Conservation (phyloP, 306 rosid genomes). For the Glycine latifolia region DNA sequence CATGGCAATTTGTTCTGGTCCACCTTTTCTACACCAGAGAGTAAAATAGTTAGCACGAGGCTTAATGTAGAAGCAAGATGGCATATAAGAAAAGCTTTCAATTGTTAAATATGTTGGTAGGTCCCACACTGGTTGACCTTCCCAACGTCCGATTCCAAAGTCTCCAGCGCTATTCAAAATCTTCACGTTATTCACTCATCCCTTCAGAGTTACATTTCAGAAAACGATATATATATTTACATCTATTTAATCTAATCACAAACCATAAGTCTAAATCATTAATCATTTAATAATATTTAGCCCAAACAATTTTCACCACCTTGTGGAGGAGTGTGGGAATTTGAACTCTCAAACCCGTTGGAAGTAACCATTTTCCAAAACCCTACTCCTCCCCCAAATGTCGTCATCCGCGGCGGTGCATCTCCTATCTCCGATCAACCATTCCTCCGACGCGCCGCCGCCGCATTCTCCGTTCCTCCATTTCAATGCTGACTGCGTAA, state of each 20-base stretch:
- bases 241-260: no score
- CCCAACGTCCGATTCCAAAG: no score
- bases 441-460: slow-evolving; percentile 47
- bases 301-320: no score
- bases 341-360: slow-evolving; percentile 36
- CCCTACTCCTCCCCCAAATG: slow-evolving; percentile 56
- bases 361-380: slow-evolving; percentile 32
- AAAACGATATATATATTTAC: no score
- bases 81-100: background rate
- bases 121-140: no score
- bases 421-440: slow-evolving; percentile 53
- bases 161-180: no score
- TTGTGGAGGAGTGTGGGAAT: background rate
- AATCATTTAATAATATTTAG: no score
- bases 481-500: slow-evolving; percentile 43
- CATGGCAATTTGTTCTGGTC: background rate
- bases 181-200: no score
- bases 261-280: no score
- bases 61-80: background rate
- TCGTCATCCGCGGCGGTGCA: slow-evolving; percentile 61
- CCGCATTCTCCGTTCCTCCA: slow-evolving; percentile 41
- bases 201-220: no score
- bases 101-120: background rate
- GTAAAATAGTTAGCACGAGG: background rate
- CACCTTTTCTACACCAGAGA: no score